phyloP scores from a whole-genome alignment of 345 rosid species.

The Syzygium aromaticum region DNA sequence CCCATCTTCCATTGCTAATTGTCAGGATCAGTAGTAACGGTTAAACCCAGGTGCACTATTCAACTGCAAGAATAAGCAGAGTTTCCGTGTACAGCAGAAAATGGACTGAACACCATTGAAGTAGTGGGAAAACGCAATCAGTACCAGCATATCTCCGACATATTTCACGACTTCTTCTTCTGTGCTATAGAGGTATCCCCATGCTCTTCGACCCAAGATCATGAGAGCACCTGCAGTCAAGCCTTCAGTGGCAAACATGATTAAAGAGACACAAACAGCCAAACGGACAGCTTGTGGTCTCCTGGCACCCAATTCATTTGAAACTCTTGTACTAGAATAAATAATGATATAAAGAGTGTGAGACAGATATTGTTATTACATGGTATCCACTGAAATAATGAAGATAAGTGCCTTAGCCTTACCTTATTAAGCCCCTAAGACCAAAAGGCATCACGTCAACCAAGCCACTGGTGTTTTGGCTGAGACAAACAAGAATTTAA shows the following conservation, averaged over 20 bases:
- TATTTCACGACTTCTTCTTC: slow-evolving; percentile 24
- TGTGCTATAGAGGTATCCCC: slow-evolving; percentile 27
- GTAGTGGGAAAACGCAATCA: slow-evolving; percentile 16
- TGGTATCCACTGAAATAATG: not conserved
- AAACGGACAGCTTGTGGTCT: slow-evolving; percentile 26
- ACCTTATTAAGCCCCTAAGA: slow-evolving; percentile 13
- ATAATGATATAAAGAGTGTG: not conserved
- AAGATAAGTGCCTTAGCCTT: not conserved
- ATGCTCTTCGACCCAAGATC: slow-evolving; percentile 6
- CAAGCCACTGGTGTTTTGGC: slow-evolving; percentile 5
- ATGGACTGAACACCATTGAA: slow-evolving; percentile 22
- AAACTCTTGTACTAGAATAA: slow-evolving; percentile 14
- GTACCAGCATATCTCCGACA: slow-evolving; percentile 18
- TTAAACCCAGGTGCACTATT: not conserved
- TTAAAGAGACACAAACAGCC: slow-evolving; percentile 9
- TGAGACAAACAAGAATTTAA: slow-evolving; percentile 19
- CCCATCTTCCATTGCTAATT: not conserved
- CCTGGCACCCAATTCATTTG: slow-evolving; percentile 47
- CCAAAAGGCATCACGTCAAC: slow-evolving; percentile 15
- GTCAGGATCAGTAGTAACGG: not conserved
- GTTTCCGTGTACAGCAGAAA: not conserved
- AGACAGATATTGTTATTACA: not conserved
- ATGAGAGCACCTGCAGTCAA: slow-evolving; percentile 13
- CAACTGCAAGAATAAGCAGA: not conserved
- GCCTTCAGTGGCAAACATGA: slow-evolving; percentile 17